Evolutionary conservation across 23 red algal genomes (phyloP).

Genomic region (Pyropia haitanensis): DNA sequence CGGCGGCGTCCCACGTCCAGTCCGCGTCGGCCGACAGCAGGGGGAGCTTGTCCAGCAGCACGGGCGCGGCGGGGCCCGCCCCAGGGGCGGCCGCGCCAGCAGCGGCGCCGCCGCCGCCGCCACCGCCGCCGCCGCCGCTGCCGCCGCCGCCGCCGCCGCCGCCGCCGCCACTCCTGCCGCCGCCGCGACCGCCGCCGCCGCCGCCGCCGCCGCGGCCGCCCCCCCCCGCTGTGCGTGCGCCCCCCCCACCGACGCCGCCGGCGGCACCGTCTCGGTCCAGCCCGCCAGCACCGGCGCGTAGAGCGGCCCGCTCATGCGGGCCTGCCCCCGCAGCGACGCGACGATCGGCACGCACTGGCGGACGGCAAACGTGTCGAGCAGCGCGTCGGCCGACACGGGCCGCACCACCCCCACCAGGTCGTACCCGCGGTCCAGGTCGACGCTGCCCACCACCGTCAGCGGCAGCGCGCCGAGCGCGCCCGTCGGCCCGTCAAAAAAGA

Average conservation of each 20-base stretch:
- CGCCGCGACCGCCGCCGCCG: too few species aligned
- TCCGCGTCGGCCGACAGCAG: constrained; percentile 17
- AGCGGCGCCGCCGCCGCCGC: too few species aligned
- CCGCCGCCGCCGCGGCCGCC: too few species aligned
- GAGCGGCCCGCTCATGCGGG: constrained; percentile 53
- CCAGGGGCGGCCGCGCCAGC: too few species aligned
- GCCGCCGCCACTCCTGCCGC: too few species aligned
- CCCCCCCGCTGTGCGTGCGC: too few species aligned
- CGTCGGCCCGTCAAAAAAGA: constrained; percentile 62
- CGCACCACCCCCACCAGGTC: constrained; percentile 47
- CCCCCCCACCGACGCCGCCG: too few species aligned
- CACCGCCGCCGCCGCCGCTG: too few species aligned
- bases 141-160: too few species aligned
- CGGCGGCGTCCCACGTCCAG: constrained; percentile 53
- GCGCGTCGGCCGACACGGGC: constrained; percentile 46
- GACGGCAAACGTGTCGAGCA: constrained; percentile 71
- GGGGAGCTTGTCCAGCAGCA: constrained; percentile 40
- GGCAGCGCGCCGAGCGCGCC: constrained; percentile 59
- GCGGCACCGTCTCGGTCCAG: constrained; percentile 11
- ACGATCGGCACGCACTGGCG: constrained; percentile 48
- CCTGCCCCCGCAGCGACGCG: constrained; percentile 38
- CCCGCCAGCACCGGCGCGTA: constrained; percentile 62
- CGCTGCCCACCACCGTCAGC: constrained; percentile 50
- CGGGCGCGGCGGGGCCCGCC: constrained; percentile 5
- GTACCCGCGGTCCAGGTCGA: constrained; percentile 66